Base-by-base conservation (phyloP, 2,329 filamentous ascomycete species). In the Trichoderma asperellum region DNA sequence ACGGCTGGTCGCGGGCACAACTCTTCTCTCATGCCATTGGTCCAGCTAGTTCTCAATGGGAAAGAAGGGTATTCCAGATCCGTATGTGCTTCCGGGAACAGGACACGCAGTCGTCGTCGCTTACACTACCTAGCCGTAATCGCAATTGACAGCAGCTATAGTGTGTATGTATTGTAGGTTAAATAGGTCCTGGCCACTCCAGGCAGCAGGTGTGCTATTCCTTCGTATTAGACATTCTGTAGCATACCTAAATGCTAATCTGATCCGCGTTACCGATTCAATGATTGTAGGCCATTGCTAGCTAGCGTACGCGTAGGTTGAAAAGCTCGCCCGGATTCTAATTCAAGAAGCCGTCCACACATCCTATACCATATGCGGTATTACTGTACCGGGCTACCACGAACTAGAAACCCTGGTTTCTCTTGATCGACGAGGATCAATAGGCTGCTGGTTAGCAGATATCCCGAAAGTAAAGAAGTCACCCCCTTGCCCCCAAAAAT, bases 401-500 rank as follows among this genome's bases (percentile, higher is more conserved):
- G 24, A 47, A 27, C 37, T 34, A 18, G 52, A 32, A 43, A 18
- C 14, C 29, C 40, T 40, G 43, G 53, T 56, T 49, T 14, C 52
- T 29, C 37, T 57, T 47, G 52, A 58, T 58, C 53, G 37, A 58
- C 24, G 63, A 66, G 63, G 63, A 66, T 66, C 63, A 49, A 66
- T 66, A 66, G 63, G 21, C 53, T 66, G 37, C 29, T 57, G 52
- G 27, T 37, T 65, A 65, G 62, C 62, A 43, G 2, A 32, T 43
- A 21, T 35, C 53, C 53, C 27, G n/a, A 27, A 49, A 24, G 35
- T n/a, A n/a, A 49, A 49, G 14, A 43, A 35, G 52, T 27, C 29
- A 29, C 37, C 53, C 63, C 63, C 63, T 35, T 58, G 29, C 12
- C n/a, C n/a, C 53, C 53, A 66, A 66, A 66, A 66, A 66, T 66